phyloP scores from a whole-genome alignment of 2,329 filamentous ascomycete species.

The Cercospora janseana region DNA sequence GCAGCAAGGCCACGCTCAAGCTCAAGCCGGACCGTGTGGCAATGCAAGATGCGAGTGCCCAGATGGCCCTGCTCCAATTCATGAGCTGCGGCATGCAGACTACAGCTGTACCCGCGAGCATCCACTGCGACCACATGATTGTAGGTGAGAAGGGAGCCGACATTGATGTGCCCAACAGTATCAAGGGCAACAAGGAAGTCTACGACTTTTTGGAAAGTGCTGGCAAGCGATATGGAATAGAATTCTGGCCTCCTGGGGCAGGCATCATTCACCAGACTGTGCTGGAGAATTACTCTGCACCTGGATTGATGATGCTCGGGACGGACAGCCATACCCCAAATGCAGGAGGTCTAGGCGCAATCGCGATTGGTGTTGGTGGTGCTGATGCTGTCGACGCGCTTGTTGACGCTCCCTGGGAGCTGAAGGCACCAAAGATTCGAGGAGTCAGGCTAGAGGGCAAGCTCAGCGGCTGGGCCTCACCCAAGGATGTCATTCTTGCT shows the following conservation, averaged over 20 bases:
- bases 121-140: conserved; percentile 99
- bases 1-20: conserved; percentile 88
- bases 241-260: conserved; percentile 92
- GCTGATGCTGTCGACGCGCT: conserved; percentile 96
- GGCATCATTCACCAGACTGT: conserved; percentile 98
- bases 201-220: conserved; percentile 97
- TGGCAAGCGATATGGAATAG: conserved; percentile 84
- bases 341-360: conserved; percentile 87
- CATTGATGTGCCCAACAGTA: conserved; percentile 77
- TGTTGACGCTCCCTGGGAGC: conserved; percentile 93
- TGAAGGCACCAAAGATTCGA: conserved; percentile 88
- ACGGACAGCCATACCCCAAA: conserved; percentile 98
- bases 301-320: conserved; percentile 96
- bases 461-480: conserved; percentile 85
- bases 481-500: conserved; percentile 92
- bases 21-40: conserved; percentile 96
- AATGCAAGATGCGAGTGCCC: conserved; percentile 98
- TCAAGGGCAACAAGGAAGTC: conserved; percentile 91
- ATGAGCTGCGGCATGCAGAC: conserved; percentile 91
- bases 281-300: conserved; percentile 95
- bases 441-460: conserved; percentile 81
- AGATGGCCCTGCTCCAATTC: conserved; percentile 98
- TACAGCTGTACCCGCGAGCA: conserved; percentile 92
- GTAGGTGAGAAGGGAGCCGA: conserved; percentile 89
- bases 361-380: conserved; percentile 95